Evolutionary conservation across 768 basidiomycete species (phyloP), one percentile per base, ranked within the genome.

Genomic region (Leccinellum luteum): DNA sequence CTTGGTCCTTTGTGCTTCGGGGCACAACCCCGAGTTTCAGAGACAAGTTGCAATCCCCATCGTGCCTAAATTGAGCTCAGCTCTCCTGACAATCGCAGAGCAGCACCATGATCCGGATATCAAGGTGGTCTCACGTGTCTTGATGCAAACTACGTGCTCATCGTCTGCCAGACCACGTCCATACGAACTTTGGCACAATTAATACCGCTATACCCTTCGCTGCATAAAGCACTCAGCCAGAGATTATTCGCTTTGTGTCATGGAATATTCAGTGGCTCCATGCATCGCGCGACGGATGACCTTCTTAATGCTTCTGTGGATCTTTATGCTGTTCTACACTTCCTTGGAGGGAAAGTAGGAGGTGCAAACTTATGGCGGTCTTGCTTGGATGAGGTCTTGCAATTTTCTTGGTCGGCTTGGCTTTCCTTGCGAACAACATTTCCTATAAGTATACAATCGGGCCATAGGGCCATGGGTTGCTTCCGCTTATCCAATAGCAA

Each of bases 281-380:
- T 78, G 13, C 77, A 78, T 3, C 74, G 72, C 15, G 73, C 80
- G 2, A 77, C 75, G 3, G 74, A 78, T 50, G 30, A 52, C 17
- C 56, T 66, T 23, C 63, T 87, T 6, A 62, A 73, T 43, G 76
- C 84, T 14, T 79, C 86, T 2, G 84, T 84, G 6, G 67, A 73
- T 19, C 76, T 94, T 21, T 89, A 86, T 56, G 74, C 85, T 3
- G 73, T 78, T 23, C 76, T 94, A 6, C 87, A 87, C 69, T 73
- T 82, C 28, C 85, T 88, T 0, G 90, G 90, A 21, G 92, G 92
- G 8, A 94, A 92, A 71, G 85, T 90, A 9, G 89, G 86, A 25
- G 85, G 85, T 15, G 77, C 83, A 12, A 81, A 76, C 52, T 64
- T 87, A 6, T 94, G 92, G 92, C 80, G 86, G 60, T 90, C 87